Evolutionary conservation across 306 rosid genomes (phyloP).

Genomic region (Dalbergia oliveri): DNA sequence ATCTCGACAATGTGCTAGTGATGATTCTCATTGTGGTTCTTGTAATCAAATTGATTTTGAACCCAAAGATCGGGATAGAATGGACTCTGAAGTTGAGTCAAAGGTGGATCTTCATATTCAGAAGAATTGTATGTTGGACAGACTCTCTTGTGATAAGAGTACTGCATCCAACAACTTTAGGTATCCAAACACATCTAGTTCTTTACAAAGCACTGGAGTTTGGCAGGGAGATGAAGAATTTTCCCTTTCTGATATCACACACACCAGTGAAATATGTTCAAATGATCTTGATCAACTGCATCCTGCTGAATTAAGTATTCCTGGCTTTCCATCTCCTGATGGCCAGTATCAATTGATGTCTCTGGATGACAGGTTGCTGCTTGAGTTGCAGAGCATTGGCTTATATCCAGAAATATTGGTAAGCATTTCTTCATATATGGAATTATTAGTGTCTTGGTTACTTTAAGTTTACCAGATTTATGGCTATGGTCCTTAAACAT

Average conservation of each 20-base stretch:
- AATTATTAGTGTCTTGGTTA: conserved; percentile 38
- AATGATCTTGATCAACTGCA: conserved; percentile 73
- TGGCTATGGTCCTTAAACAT: conserved; percentile 43
- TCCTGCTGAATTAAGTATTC: conserved; percentile 53
- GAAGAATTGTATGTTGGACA: conserved; percentile 68
- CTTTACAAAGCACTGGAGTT: conserved; percentile 68
- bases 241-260: conserved; percentile 71
- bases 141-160: conserved; percentile 76
- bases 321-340: conserved; percentile 64
- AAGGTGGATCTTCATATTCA: conserved; percentile 63
- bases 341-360: conserved; percentile 81
- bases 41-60: conserved; percentile 84
- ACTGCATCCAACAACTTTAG: conserved; percentile 67
- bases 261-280: conserved; percentile 69
- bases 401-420: conserved; percentile 84
- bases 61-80: conserved; percentile 80
- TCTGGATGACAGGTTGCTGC: conserved; percentile 73
- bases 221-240: conserved; percentile 77
- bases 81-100: conserved; percentile 90
- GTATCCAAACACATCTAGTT: conserved; percentile 66
- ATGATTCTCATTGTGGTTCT: conserved; percentile 93
- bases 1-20: conserved; percentile 77
- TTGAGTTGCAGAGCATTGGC: conserved; percentile 92
- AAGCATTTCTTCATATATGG: conserved; percentile 43
- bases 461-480: conserved; percentile 38